phyloP scores from a whole-genome alignment of 2,329 filamentous ascomycete genomes.

The Aureobasidium leucospermi region DNA sequence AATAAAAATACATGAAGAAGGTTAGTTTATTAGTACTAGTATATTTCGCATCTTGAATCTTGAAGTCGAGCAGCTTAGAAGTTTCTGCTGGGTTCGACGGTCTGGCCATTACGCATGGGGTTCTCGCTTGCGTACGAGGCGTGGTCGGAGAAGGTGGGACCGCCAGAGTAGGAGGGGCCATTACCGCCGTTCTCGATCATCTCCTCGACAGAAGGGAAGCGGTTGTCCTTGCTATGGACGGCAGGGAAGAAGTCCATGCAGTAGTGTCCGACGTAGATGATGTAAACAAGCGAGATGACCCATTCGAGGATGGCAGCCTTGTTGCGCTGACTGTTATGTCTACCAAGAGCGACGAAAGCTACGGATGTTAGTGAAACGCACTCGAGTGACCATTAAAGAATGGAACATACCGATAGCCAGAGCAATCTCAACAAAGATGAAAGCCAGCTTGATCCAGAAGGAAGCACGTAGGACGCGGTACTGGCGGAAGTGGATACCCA shows the following conservation, averaged over 20 bases:
- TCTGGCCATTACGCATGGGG: constrained; percentile 16
- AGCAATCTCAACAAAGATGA: constrained; percentile 71
- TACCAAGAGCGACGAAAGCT: constrained; percentile 59
- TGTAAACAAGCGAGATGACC: constrained; percentile 75
- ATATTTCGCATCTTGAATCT: neutral
- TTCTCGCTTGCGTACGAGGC: constrained; percentile 20
- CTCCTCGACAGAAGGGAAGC: constrained; percentile 30
- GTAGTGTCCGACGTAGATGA: constrained; percentile 82
- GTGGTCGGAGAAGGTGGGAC: constrained; percentile 24
- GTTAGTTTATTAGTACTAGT: constrained; percentile 9
- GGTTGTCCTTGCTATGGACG: constrained; percentile 48
- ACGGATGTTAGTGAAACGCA: neutral
- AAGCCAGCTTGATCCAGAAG: constrained; percentile 81
- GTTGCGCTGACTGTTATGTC: constrained; percentile 46
- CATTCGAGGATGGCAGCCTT: constrained; percentile 72
- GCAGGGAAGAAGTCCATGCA: constrained; percentile 80
- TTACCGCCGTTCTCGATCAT: constrained; percentile 30
- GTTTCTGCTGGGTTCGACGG: constrained; percentile 16
- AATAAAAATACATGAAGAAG: constrained; percentile 7
- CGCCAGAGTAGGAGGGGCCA: constrained; percentile 23
- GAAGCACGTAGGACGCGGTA: constrained; percentile 66
- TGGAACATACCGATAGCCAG: constrained; percentile 50
- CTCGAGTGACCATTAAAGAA: neutral
- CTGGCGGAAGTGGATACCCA: constrained; percentile 72
- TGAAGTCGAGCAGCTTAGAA: constrained; percentile 4